Base-by-base conservation (phyloP, 768 basidiomycete species). In the Tubosaeta sp. region DNA sequence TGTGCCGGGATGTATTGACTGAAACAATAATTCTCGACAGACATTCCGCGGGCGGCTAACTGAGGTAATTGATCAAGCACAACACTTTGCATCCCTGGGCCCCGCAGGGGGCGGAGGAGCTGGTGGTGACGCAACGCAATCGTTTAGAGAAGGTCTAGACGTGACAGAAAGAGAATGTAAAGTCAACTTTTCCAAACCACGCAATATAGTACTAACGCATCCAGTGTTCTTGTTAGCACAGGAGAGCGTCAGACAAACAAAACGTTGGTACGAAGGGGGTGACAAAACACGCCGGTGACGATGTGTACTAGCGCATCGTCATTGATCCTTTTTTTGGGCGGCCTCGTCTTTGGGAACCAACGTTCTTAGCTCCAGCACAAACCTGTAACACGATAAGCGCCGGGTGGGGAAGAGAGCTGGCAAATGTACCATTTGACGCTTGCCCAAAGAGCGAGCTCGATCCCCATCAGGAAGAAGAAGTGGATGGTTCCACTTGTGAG, bases 61-160 rank as follows among this genome's bases (percentile, higher is more conserved):
- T n/a, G 91, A 88, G 64, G 77, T 84, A 42, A 81, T 87, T 54
- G 91, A 88, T 69, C 91, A 93, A 68, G 90, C 91, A 1, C 90
- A 92, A 59, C 89, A 94, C 61, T 93, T 93, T 69, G 90, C 84
- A 31, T 77, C 81, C 0, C 67, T 87, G 16, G 87, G 84, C 24
- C 76, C 79, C 38, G 74, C 75, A n/a, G 79, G 80, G 21, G 71
- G 71, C 18, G 75, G 76, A 11, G 77, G 78, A 3, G 72, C 78
- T 4, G 71, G 74, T 7, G 80, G 77, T 13, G 84, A 86, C 55
- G 64, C 72, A 1, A 82, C 89, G 6, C 85, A 87, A 56, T 72
- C 79, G 12, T 97, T 97, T 62, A 76, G 91, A 57, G 94, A 95
- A 66, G 94, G 94, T 1, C 78, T 97, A 53, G 94, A 97, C 49